Evolutionary conservation across 106 monocot species (phyloP), one percentile per base, ranked within the genome.

Genomic region (Dioscorea dumetorum): DNA sequence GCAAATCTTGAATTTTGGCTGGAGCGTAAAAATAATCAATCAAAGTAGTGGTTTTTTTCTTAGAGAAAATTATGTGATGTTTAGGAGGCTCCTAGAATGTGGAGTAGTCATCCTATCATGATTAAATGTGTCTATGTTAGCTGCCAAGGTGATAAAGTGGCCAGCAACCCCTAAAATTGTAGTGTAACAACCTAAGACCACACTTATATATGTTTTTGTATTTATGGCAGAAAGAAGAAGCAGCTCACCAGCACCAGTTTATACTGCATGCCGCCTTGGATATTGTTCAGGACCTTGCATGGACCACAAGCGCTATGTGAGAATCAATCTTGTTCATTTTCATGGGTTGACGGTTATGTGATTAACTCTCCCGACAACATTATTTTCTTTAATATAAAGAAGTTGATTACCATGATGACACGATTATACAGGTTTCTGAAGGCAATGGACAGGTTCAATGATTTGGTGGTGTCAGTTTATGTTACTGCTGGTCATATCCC

Each of bases 401-500:
- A 32, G 22, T 12, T 58, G 65, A 48, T 32, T 41, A 13, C 34
- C 6, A 8, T 60, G 14, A 33, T 68, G 14, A 50, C 58, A 49
- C 22, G 12, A 68, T 67, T 34, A 61, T 65, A 31, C 83, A 99
- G 97, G 97, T 92, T 99, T 58, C 73, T 99, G 66, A 92, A 87
- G 84, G 63, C 92, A n/a, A 82, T 89, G 54, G 97, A 99, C 70
- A 82, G 92, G 77, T 99, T 90, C 83, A 92, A 92, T 73, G 97
- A 99, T 70, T 74, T 99, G 68, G 81, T 85, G 54, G 97, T 87
- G 35, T 99, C 97, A 72, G 92, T 99, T 0, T 92, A 99, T 79
- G 97, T 99, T 19, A 99, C 97, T 73, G 97, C 97, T 72, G 97
- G 87, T 87, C 97, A 99, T 99, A 99, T 99, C 97, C 95, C 88